Percentiles rank a stretch among this genome's conserved stretches.
phyloP scores from a whole-genome alignment of 2,329 filamentous ascomycete genomes.

The Colletotrichum sp. region DNA sequence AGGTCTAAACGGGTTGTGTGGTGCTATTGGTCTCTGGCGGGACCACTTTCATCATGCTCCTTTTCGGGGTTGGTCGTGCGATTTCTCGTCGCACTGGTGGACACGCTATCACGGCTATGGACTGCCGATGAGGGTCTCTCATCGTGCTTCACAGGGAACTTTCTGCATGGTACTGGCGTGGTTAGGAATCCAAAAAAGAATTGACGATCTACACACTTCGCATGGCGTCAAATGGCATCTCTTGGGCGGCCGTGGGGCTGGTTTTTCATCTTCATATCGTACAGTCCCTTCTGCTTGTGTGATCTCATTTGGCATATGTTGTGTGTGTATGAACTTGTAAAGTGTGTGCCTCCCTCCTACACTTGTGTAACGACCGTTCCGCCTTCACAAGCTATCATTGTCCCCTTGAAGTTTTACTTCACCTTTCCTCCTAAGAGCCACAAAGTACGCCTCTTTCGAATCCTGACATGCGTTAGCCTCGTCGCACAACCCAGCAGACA shows the following conservation, averaged over 20 bases:
- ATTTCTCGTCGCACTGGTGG: background rate
- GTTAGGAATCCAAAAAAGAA: constrained; percentile 42
- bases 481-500: background rate
- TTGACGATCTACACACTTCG: constrained; percentile 17
- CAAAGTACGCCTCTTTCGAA: constrained; percentile 86
- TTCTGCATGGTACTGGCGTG: constrained; percentile 51
- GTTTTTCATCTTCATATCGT: background rate
- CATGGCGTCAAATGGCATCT: constrained; percentile 18
- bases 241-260: background rate
- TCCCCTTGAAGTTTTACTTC: constrained; percentile 28
- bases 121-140: background rate
- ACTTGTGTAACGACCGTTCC: background rate
- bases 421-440: constrained; percentile 74
- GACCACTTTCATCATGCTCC: background rate
- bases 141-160: constrained; percentile 35
- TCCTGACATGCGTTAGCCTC: constrained; percentile 55
- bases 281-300: background rate
- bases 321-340: background rate
- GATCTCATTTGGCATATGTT: background rate
- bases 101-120: constrained; percentile 3
- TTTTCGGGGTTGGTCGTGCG: constrained; percentile 7
- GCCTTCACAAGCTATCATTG: background rate
- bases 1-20: constrained; percentile 77
- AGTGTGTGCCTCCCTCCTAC: no score
- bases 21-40: background rate